Conservation (phyloP, 176 grass and related monocot species). For the Neostapfia colusana region DNA sequence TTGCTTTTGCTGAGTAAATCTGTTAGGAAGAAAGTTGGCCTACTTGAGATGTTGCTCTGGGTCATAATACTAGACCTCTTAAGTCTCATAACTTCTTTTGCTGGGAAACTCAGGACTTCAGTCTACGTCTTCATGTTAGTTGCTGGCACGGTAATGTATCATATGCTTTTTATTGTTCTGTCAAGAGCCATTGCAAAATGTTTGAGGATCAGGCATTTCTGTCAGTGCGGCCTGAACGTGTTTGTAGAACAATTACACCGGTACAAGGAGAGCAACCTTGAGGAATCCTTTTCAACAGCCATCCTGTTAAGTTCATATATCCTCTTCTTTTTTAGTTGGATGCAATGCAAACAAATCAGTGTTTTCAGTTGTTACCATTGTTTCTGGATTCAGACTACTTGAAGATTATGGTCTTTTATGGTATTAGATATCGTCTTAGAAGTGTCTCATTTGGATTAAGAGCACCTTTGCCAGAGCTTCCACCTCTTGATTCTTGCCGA, state of each 20-base stretch:
- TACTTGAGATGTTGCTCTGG: constrained; percentile 19
- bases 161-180: not conserved
- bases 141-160: not conserved
- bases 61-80: constrained; percentile 44
- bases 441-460: not conserved
- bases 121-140: constrained; percentile 38
- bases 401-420: not conserved
- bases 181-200: not conserved
- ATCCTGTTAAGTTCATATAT: not conserved
- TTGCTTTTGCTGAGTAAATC: constrained; percentile 52
- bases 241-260: not conserved
- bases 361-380: not conserved
- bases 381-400: not conserved
- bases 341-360: not conserved
- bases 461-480: not conserved
- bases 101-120: constrained; percentile 42
- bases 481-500: too few relatives aligned
- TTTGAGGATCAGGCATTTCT: not conserved
- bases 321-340: not conserved
- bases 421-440: not conserved
- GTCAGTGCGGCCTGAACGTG: not conserved
- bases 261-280: not conserved
- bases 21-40: not conserved
- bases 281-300: not conserved
- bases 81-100: constrained; percentile 48